Evolutionary conservation across 2,329 filamentous ascomycete species (phyloP), one percentile per base, ranked within the genome.

Genomic region (Nemania diffusa): DNA sequence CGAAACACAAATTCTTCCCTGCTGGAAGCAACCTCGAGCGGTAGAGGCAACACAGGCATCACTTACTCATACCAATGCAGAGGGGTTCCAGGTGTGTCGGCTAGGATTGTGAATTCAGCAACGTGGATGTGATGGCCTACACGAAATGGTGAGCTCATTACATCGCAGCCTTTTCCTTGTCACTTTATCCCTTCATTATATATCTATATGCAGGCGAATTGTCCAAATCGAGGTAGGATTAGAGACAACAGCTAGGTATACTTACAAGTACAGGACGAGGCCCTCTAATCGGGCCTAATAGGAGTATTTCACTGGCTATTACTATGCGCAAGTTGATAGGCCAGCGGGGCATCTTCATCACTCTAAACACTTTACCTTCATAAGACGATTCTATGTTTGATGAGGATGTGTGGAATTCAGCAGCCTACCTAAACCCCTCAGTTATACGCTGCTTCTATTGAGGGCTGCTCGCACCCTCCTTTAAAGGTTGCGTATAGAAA

Each of bases 251-350:
- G 13, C 22, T 46, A 40, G 20, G 27, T 32, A 34, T 51, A 58
- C 48, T 20, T 76, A 83, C 82, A 82, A 68, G 71, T 77, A 57
- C 74, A 71, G 9, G 50, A 76, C 68, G 40, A 75, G 71, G 55
- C 84, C 84, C 15, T 79, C n/a, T 85, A 40, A 84, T 79, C 27
- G 81, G 81, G 1, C 84, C 85, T 6, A 86, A 75, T 50, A 81
- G 80, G 63, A 86, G 76, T 11, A 82, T 79, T 67, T 87, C 85
- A 58, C 84, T 84, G 20, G 78, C 76, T 65, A 80, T 81, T 3
- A 80, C 81, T 1, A 83, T 79, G 13, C 86, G 81, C 69, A 83
- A 84, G 74, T 83, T 82, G 71, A 86, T 80, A 44, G 81, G 79
- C 17, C 78, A 75, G 53, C 79, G 74, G 4, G 81, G 60, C 62